Evolutionary conservation across 1,284 basidiomycete species (phyloP).

Genomic region (Heterobasidion annosum): DNA sequence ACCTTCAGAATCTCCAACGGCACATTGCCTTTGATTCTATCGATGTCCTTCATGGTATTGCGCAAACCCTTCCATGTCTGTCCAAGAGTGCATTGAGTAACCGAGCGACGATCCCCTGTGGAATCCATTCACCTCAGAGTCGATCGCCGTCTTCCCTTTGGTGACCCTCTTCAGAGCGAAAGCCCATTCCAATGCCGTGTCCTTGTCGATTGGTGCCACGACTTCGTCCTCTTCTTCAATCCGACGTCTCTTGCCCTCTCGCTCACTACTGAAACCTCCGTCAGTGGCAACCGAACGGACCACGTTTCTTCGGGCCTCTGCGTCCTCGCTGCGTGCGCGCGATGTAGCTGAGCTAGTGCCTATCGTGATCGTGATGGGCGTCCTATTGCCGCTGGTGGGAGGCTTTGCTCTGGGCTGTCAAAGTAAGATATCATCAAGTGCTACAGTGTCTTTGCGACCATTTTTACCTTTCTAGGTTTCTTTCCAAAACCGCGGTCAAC

Average conservation of each 20-base stretch:
- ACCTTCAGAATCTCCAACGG: neutral
- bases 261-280: neutral
- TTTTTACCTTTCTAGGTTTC: conserved; percentile 8
- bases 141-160: conserved; percentile 9
- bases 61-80: neutral
- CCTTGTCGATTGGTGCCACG: neutral
- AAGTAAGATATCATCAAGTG: neutral
- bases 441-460: neutral
- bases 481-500: conserved; percentile 6
- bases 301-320: neutral
- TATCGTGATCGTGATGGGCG: neutral
- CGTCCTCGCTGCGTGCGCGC: neutral
- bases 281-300: neutral
- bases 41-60: neutral
- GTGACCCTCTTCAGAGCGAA: conserved; percentile 8
- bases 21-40: neutral
- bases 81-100: neutral
- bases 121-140: neutral
- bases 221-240: neutral
- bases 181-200: conserved; percentile 6
- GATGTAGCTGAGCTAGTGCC: neutral
- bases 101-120: neutral
- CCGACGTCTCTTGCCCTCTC: too few species aligned
- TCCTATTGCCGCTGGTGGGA: neutral
- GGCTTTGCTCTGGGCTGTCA: neutral